Base-by-base conservation (phyloP, 192 early-diverging fungal species). In the Rhizophlyctis rosea region DNA sequence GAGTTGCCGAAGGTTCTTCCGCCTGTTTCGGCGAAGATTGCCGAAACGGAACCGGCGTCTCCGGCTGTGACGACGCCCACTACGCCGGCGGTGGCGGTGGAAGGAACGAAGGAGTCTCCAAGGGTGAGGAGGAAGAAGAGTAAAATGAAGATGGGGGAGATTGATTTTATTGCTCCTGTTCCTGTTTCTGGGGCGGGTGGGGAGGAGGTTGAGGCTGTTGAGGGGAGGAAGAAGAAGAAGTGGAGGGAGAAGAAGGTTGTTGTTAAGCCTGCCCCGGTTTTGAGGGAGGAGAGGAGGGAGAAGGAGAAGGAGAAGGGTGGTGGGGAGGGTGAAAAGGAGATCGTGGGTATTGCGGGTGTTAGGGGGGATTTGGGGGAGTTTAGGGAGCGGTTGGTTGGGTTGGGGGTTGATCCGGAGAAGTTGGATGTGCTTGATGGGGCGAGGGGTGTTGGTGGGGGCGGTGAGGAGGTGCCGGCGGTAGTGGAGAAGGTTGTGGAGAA, bases 201-300 rank as follows among this genome's bases (percentile, higher is more conserved):
- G 35, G 35, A 34, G 4, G 68, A 63, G 34, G 68, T 64, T 27
- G 68, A 56, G 31, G 68, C 68, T 7, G 64, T 63, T 58, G 44
- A 54, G n/a, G 55, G 62, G 5, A 36, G 57, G 48, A 70, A 70
- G 35, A 56, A 53, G 13, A 70, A 70, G 49, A 70, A 70, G 32
- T 54, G 55, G n/a, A 63, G 59, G 47, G 62, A 64, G 48, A 56
- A 54, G 34, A 70, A 65, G 50, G 34, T 59, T 0, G 13, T 28
- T 21, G 59, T 32, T 29, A 24, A 31, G 23, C 61, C 5, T 2
- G n/a, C n/a, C n/a, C n/a, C 68, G n/a, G 64, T 63, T 58, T 24
- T 59, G n/a, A 58, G 62, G 5, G 44, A 50, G 48, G 64, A 70
- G 35, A 56, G 48, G 13, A 70, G 64, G 49, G 64, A 70, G 32